Evolutionary conservation across 768 basidiomycete species (phyloP), one percentile per base, ranked within the genome.

Genomic region (Trametes cinnabarina): DNA sequence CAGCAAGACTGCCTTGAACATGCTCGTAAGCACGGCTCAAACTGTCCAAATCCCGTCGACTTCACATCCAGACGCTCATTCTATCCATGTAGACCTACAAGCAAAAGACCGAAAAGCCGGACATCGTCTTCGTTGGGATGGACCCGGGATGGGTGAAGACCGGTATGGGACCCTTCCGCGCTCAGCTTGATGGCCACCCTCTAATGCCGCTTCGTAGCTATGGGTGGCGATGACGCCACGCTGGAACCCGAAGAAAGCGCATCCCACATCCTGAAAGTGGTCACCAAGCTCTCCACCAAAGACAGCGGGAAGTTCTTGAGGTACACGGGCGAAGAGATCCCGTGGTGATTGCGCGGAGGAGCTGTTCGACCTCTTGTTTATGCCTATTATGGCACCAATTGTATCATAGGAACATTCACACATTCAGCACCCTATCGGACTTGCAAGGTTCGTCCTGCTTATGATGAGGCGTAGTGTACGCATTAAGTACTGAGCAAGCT

Each of bases 1-100:
- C 43, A 71, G 63, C 28, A 76, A 76, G 63, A 65, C 69, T 6
- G 73, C 70, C 8, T 58, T 76, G 40, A 75, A 75, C 49, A 23
- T 26, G 25, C 25, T 20, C 12, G 20, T 26, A n/a, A 22, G 14
- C 44, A 39, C 11, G 28, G 17, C 22, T 35, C 9, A 11, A n/a
- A n/a, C n/a, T n/a, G n/a, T n/a, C n/a, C n/a, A n/a, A n/a, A n/a
- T n/a, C n/a, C n/a, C n/a, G n/a, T n/a, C n/a, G n/a, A n/a, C n/a
- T n/a, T n/a, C n/a, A n/a, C n/a, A n/a, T n/a, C n/a, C n/a, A n/a
- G n/a, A n/a, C n/a, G n/a, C n/a, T n/a, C n/a, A n/a, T n/a, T n/a
- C n/a, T n/a, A n/a, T n/a, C 25, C 23, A 32, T 32, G 7, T 7
- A 62, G 63, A 62, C 63, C 15, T 53, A 50, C 51, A 64, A 64